Base-by-base conservation (phyloP, 805 yeast genomes). In the Spathaspora sp. region DNA sequence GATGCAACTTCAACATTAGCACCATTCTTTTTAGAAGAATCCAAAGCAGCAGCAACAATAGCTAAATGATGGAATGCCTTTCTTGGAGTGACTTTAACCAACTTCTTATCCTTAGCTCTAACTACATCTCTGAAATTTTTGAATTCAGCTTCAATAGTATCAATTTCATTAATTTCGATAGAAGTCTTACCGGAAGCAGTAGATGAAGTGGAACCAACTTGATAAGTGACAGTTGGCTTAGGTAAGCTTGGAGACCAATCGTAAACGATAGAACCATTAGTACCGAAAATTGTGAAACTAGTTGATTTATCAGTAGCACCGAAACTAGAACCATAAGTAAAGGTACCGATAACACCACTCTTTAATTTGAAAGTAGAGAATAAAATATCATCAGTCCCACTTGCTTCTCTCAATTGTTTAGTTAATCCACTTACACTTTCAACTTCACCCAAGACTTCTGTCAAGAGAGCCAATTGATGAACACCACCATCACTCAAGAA, bases 401-500 rank as follows among this genome's bases (percentile, higher is more conserved):
- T 83, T 60, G 79, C 80, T 61, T 83, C 74, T 64, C 91, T 81
- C 47, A 89, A 78, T 70, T 91, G 97, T 54, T 75, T 82, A 12
- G 97, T 86, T 57, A 80, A 79, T 9, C 91, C 97, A 50, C 89
- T 80, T 39, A 92, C 82, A 6, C 84, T 68, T 47, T 79, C 82
- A 14, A 90, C 85, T 20, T 77, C 75, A 49, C 98, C 97, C 50
- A 93, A 75, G 17, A 90, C 83, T 53, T 83, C 89, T 8, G 96
- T 90, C 57, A 92, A 78, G 39, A 90, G 72, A 2, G 97, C 97
- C 66, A 92, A 73, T 68, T 92, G 97, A 70, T 93, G 98, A 20
- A 93, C 98, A 65, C 97, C 98, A 62, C 97, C 97, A 63, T 93
- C 98, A 52, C 93, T 85, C 60, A 93, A 75, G 69, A 77, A 92